A percentile compares a stretch with the other conserved stretches of the same genome.
These are phyloP conservation scores for Jatropha multifida DNA, from an alignment of 441 rosid genomes.

Conservation along the genomic window DNA sequence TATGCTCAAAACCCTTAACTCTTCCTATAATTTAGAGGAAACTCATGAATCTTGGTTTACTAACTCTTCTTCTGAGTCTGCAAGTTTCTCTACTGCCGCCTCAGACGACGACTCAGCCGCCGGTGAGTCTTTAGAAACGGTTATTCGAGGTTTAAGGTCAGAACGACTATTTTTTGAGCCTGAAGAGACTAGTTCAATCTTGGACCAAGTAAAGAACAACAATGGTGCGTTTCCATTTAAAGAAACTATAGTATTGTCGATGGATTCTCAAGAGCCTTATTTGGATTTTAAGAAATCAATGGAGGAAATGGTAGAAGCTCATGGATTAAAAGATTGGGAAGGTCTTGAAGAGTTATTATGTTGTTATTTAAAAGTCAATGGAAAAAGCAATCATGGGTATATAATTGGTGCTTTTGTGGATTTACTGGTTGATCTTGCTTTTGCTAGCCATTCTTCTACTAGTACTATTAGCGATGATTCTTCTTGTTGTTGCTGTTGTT, in stretches of 20 bases:
- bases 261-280: conserved; percentile 63
- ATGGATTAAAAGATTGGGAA: conserved; percentile 55
- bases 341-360: conserved; percentile 57
- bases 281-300: conserved; percentile 72
- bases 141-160: conserved; percentile 56
- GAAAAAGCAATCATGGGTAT: conserved; percentile 56
- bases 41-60: conserved; percentile 30
- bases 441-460: conserved; percentile 21
- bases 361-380: conserved; percentile 63
- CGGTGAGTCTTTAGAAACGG: conserved; percentile 46
- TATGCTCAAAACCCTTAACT: conserved; percentile 46
- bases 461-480: conserved; percentile 15
- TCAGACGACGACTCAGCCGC: conserved; percentile 19
- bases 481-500: conserved; percentile 21
- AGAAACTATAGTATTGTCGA: conserved; percentile 45
- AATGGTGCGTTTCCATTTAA: conserved; percentile 29
- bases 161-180: conserved; percentile 68
- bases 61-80: conserved; percentile 34
- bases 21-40: conserved; percentile 26
- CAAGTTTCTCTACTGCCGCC: conserved; percentile 37
- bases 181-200: conserved; percentile 60
- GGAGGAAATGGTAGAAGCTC: conserved; percentile 88
- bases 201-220: conserved; percentile 42
- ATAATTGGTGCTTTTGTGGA: conserved; percentile 77
- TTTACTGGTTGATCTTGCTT: conserved; percentile 46